Percentiles rank a stretch among this genome's conserved stretches.
Evolutionary conservation across 2,329 filamentous ascomycete species (phyloP).

Genomic region (Aspergillus sp.): DNA sequence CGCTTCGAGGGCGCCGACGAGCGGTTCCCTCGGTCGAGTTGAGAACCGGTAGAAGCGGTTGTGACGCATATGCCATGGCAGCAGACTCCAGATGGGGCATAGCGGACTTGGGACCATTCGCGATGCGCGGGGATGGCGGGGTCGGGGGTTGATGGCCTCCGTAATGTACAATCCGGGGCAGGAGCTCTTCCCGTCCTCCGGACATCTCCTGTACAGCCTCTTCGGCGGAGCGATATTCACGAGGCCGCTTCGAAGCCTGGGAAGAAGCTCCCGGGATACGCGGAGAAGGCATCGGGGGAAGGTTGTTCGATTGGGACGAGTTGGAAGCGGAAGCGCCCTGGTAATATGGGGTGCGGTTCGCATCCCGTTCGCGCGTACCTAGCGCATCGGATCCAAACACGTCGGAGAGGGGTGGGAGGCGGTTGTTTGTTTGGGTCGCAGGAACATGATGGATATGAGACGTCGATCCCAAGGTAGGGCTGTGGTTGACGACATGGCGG

Average conservation of each 20-base stretch:
- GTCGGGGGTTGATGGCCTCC: constrained; percentile 91
- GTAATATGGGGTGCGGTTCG: constrained; percentile 36
- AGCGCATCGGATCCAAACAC: constrained; percentile 82
- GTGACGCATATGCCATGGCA: constrained; percentile 67
- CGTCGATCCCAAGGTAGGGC: constrained; percentile 76
- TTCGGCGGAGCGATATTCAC: constrained; percentile 93
- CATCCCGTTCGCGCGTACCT: constrained; percentile 40
- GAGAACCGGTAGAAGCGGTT: constrained; percentile 42
- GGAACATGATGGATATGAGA: constrained; percentile 90
- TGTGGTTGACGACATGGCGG: constrained; percentile 75
- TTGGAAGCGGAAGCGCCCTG: constrained; percentile 62
- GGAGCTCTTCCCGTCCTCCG: constrained; percentile 85
- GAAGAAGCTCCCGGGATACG: constrained; percentile 59
- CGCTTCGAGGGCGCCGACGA: constrained; percentile 76
- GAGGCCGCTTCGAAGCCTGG: constrained; percentile 61
- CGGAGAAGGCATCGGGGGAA: constrained; percentile 74
- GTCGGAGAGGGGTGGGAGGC: constrained; percentile 88
- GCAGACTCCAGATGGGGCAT: constrained; percentile 40
- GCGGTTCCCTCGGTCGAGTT: constrained; percentile 31
- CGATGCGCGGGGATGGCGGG: constrained; percentile 67
- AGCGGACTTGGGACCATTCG: constrained; percentile 29
- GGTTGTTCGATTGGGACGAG: constrained; percentile 62
- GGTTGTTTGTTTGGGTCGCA: constrained; percentile 84
- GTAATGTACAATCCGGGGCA: constrained; percentile 94
- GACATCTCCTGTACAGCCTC: constrained; percentile 89